Evolutionary conservation across 2,329 filamentous ascomycete species (phyloP).

Genomic region (Arthrinium phaeospermum): DNA sequence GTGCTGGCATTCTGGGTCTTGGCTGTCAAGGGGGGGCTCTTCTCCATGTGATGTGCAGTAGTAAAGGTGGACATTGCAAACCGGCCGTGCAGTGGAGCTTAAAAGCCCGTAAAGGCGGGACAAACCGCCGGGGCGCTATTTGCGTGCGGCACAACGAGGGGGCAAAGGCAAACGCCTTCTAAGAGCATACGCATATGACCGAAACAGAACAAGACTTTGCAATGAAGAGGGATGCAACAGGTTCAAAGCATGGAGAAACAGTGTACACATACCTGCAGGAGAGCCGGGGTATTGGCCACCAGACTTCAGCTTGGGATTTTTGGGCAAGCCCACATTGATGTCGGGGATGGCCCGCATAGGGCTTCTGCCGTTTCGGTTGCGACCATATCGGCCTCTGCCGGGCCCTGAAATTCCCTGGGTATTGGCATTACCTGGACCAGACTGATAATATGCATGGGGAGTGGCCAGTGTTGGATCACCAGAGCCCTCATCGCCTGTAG

Average conservation of each 20-base stretch:
- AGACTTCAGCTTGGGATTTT: constrained; percentile 52
- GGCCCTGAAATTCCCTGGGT: constrained; percentile 81
- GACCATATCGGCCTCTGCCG: constrained; percentile 83
- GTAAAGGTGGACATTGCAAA: constrained; percentile 13
- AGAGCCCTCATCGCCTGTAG: constrained; percentile 42
- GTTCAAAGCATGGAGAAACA: background rate
- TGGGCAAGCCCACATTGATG: constrained; percentile 58
- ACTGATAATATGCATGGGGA: constrained; percentile 45
- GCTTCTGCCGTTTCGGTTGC: constrained; percentile 65
- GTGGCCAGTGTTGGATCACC: constrained; percentile 38
- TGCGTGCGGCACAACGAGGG: constrained; percentile 5
- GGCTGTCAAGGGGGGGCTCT: background rate
- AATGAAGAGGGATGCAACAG: background rate
- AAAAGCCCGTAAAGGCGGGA: constrained; percentile 15
- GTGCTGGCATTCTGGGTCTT: background rate
- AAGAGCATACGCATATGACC: background rate
- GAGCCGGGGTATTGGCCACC: constrained; percentile 46
- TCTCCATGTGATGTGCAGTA: constrained; percentile 17
- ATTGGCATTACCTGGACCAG: constrained; percentile 45
- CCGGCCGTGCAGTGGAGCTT: constrained; percentile 10
- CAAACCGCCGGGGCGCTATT: constrained; percentile 6
- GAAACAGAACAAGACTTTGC: background rate
- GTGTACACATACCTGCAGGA: constrained; percentile 50
- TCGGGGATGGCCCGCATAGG: constrained; percentile 66
- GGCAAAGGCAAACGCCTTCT: background rate